phyloP scores from a whole-genome alignment of 805 yeast species.

The Cyberlindnera veronae region DNA sequence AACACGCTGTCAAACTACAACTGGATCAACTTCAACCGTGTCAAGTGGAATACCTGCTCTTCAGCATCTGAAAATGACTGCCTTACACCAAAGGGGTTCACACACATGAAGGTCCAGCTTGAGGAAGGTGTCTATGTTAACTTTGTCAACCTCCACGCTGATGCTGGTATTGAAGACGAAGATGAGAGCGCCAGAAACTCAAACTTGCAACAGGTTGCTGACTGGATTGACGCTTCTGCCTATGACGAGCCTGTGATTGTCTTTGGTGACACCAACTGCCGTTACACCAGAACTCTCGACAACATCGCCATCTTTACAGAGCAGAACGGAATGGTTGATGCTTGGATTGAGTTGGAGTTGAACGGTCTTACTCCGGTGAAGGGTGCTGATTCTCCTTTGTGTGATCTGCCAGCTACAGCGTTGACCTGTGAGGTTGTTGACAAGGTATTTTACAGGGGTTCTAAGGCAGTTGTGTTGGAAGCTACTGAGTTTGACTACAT shows the following conservation, averaged over 20 bases:
- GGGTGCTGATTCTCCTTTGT: conserved; percentile 8
- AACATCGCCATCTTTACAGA: conserved; percentile 4
- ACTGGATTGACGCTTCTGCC: conserved; percentile 8
- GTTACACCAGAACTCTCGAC: conserved; percentile 10
- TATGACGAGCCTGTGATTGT: conserved; percentile 9
- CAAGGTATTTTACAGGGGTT: conserved; percentile 11
- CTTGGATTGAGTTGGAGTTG: conserved; percentile 7
- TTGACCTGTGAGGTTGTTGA: conserved; percentile 11
- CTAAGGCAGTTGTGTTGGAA: conserved; percentile 1
- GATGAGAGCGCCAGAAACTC: conserved; percentile 9
- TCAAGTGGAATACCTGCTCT: conserved; percentile 11
- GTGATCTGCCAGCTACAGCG: conserved; percentile 4
- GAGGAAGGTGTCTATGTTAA: conserved; percentile 9
- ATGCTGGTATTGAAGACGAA: conserved; percentile 11
- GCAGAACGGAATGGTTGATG: conserved; percentile 8
- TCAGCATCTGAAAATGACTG: conserved; percentile 12
- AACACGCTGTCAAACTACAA: conserved; percentile 12
- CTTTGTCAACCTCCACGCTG: conserved; percentile 12
- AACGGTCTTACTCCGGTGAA: conserved; percentile 5
- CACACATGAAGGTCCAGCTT: conserved; percentile 6
- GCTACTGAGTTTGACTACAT: conserved; percentile 8
- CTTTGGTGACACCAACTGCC: conserved; percentile 12
- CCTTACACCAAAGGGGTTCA: conserved; percentile 14
- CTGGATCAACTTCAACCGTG: conserved; percentile 9
- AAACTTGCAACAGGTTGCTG: conserved; percentile 11